Evolutionary conservation across 2,329 filamentous ascomycete species (phyloP), one percentile per base, ranked within the genome.

Genomic region (Aspergillus costaricaensis): DNA sequence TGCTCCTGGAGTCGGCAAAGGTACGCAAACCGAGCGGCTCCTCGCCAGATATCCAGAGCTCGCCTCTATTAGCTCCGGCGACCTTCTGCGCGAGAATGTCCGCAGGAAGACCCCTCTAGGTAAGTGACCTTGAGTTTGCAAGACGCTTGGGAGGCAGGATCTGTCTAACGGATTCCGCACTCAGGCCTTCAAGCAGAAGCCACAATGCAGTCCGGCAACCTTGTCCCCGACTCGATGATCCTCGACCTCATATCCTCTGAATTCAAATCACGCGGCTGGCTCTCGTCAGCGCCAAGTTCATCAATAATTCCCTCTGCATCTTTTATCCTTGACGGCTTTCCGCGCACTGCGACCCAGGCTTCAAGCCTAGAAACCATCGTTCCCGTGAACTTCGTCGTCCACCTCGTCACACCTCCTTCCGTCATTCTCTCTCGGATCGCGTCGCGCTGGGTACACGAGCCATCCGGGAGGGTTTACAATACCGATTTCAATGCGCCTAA

Each of bases 321-420:
- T 0, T 98, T 97, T 76, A 90, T 99, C 65, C 89, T 99, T 56
- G 95, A 99, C 74, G 95, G 95, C 15, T 99, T 98, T 77, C 95
- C 95, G 2, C 90, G 95, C 66, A 99, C 91, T 6, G 90, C 91
- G 0, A 74, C 81, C 3, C 95, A 99, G 78, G 95, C 93, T 27
- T 76, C 80, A 44, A 88, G 88, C 59, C 85, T 98, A 51, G 92
- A 96, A 73, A 80, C 81, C 49, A 83, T 97, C 36, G 86, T 98
- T 32, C 92, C 94, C n/a, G 93, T 99, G 75, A 99, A 99, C 77
- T 85, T 97, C 62, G 95, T 92, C 52, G 89, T 97, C 61, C 92
- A 91, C 58, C 83, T 98, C 68, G 85, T 89, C 72, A 98, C 94
- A 0, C 95, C 95, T 0, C 86, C 91, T 36, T 86, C 89, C 8